These are phyloP conservation scores for Argentina anserina DNA, from an alignment of 306 rosid species.

Conservation along the genomic window DNA sequence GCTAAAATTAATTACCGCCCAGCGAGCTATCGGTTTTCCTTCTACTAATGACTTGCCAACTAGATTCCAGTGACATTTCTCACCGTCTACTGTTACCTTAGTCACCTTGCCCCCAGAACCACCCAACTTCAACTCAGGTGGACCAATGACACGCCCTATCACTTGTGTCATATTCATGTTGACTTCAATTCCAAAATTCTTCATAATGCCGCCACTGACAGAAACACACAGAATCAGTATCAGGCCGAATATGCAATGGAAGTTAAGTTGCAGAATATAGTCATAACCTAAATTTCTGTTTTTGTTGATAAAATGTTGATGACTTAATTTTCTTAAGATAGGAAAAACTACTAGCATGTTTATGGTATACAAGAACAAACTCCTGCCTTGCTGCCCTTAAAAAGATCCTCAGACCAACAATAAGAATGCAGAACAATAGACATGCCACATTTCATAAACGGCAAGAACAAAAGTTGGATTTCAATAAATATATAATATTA, in stretches of 20 bases:
- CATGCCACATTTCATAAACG: not conserved
- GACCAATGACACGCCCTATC: slow-evolving; percentile 58
- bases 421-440: not conserved
- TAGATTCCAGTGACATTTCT: slow-evolving; percentile 72
- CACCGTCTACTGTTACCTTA: slow-evolving; percentile 42
- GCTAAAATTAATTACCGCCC: slow-evolving; percentile 69
- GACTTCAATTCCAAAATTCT: slow-evolving; percentile 61
- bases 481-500: not conserved
- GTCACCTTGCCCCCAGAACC: slow-evolving; percentile 39
- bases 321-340: not conserved
- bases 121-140: slow-evolving; percentile 65
- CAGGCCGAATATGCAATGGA: not conserved
- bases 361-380: not conserved
- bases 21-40: slow-evolving; percentile 49
- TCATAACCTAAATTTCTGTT: not conserved
- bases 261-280: not conserved
- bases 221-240: slow-evolving; percentile 1
- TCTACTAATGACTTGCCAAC: slow-evolving; percentile 52
- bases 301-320: not conserved
- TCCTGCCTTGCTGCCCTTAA: not conserved
- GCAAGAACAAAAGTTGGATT: not conserved
- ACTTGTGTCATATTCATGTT: slow-evolving; percentile 49
- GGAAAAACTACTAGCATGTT: not conserved
- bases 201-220: slow-evolving; percentile 50
- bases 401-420: not conserved